Evolutionary conservation across 176 grass and related monocot genomes (phyloP), one percentile per base, ranked within the genome.

Genomic region (Coix lacrymajobi): DNA sequence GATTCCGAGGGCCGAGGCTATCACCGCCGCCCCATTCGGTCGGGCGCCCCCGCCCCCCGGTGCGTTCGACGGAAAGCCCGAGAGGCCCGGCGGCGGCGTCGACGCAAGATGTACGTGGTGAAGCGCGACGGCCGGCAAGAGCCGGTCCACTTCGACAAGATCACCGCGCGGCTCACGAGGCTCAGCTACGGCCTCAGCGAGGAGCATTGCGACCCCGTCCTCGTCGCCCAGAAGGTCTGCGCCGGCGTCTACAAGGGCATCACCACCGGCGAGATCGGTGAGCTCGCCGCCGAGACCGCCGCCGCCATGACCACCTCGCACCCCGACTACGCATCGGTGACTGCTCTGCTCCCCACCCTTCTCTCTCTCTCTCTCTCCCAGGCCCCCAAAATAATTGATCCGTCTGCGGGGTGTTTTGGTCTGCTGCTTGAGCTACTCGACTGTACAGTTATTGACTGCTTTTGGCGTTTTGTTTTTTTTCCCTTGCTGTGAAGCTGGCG

Each of bases 191-290:
- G 87, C 33, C 84, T 92, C 62, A 92, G 76, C 71, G 76, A 80
- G 87, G 91, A 92, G 69, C 91, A 92, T 76, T 92, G 87, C 78
- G 91, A 92, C 41, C 84, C 87, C n/a, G 87, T 92, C 39, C 80
- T 92, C 1, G 91, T 92, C 31, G 67, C 91, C 26, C 91, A 92
- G 80, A 92, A 92, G 76, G 84, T 92, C 45, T 92, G 91, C 28
- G 91, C 87, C 1, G 91, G 91, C 8, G 80, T 92, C 38, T 92
- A 92, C 76, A 92, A 85, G 80, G 91, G 91, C 14, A 77, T 92
- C 70, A 92, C 87, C 11, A 92, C 91, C 40, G 78, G 45, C 52
- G 84, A 85, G 84, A 84, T 92, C 70, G 91, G 84, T 17, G 91
- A 92, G 44, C 87, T 92, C 20, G 91, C 91, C 4, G 87, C 91